Conservation (phyloP, 75 land plant species). For the Sequoia sempervirens region DNA sequence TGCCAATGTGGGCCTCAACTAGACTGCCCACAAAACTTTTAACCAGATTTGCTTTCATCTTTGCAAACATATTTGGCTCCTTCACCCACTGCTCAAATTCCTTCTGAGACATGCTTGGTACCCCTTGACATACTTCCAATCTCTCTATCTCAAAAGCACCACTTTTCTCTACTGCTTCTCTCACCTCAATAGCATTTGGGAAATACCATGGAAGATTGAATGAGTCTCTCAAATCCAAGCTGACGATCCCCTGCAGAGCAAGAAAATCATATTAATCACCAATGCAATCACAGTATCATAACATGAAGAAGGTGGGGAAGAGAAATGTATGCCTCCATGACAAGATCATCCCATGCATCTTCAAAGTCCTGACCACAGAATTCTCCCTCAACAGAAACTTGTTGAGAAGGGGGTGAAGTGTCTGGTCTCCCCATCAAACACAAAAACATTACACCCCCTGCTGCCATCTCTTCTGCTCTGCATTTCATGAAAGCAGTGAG, state of each 20-base stretch:
- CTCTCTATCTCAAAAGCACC: neutral
- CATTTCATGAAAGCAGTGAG: constrained; percentile 5
- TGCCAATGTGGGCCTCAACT: constrained; percentile 19
- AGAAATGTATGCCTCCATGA: neutral
- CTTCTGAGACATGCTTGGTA: neutral
- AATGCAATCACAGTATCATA: neutral
- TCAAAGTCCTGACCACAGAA: constrained; percentile 18
- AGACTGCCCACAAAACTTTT: constrained; percentile 2
- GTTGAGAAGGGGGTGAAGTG: neutral
- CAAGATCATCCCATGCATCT: constrained; percentile 14
- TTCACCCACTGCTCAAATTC: neutral
- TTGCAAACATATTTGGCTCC: neutral
- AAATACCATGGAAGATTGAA: constrained; percentile 16
- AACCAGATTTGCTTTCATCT: neutral
- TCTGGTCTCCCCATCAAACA: constrained; percentile 9
- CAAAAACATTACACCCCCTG: constrained; percentile 16
- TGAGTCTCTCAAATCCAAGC: constrained; percentile 1
- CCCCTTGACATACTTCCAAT: constrained; percentile 1
- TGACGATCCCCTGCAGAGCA: constrained; percentile 7
- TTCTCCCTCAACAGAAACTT: neutral
- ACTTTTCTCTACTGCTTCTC: neutral
- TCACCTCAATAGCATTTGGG: constrained; percentile 10
- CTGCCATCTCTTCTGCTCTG: constrained; percentile 12
- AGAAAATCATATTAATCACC: neutral
- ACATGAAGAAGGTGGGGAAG: neutral